Evolutionary conservation across 305 asterid genomes (phyloP), one percentile per base, ranked within the genome.

Genomic region (Solanum hybrid): DNA sequence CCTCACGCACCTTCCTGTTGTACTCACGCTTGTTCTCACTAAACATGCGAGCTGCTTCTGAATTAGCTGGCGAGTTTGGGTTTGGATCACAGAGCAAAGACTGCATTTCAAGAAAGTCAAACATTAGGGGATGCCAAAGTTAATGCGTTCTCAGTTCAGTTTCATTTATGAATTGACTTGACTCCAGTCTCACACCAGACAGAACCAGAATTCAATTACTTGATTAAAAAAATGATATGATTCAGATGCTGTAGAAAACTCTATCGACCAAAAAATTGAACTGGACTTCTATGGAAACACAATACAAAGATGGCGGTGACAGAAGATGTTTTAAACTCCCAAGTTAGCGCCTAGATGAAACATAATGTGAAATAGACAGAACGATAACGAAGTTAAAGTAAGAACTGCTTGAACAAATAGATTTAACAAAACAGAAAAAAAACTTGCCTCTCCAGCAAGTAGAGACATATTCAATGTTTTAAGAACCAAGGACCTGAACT

Each of bases 21-120:
- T 88, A 88, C 29, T 88, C 90, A 3, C 90, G 90, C 90, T 88
- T 88, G 36, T 88, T 88, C 87, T 88, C 90, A 6, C 90, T 88
- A 60, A 79, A 88, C 86, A 88, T 56, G 26, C 90, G 90, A 5
- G 90, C 90, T 4, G 90, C 90, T 88, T 88, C 90, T 34, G 90
- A 88, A 40, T 88, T 88, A 38, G 90, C 90, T 7, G 90, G 90
- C n/a, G 90, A 89, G 73, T 89, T 89, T 29, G 90, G 90, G 87
- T 89, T 89, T 40, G 90, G 90, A 40, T 89, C 90, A 69, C 90
- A 89, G 31, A 89, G 88, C 90, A 89, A 82, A n/a, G 90, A 89
- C 90, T 89, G 90, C 90, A 89, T 64, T 26, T 37, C 22, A 20
- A 69, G 3, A 38, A 89, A 69, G 78, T 24, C 60, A 78, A 31